Evolutionary conservation across 2,329 filamentous ascomycete species (phyloP).

Genomic region (Pseudocercospora fijiensis): DNA sequence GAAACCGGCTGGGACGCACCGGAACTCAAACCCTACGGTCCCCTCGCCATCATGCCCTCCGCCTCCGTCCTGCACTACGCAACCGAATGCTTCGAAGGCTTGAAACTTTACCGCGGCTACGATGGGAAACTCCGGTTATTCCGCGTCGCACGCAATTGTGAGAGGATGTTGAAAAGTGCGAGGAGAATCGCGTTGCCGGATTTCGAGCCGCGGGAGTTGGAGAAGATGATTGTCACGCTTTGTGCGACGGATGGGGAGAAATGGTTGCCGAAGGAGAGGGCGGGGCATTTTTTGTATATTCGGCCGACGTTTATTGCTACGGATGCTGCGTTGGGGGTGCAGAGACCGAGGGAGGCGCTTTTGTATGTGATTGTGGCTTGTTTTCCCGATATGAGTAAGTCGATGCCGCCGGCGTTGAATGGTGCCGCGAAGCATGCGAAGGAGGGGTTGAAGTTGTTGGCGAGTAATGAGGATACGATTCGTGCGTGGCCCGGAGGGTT

Average conservation of each 20-base stretch:
- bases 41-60: conserved; percentile 74
- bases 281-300: conserved; percentile 70
- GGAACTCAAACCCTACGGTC: conserved; percentile 72
- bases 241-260: conserved; percentile 70
- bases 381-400: conserved; percentile 47
- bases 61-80: conserved; percentile 84
- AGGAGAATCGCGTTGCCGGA: conserved; percentile 70
- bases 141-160: conserved; percentile 71
- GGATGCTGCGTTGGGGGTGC: conserved; percentile 75
- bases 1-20: conserved; percentile 70
- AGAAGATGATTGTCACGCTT: conserved; percentile 71
- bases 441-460: conserved; percentile 66
- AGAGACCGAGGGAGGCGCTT: conserved; percentile 76
- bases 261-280: conserved; percentile 71
- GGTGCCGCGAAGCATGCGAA: conserved; percentile 21
- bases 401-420: conserved; percentile 33
- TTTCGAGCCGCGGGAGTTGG: conserved; percentile 69
- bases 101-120: conserved; percentile 68
- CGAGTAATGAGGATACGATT: conserved; percentile 76
- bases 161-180: conserved; percentile 58
- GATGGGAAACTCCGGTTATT: conserved; percentile 75
- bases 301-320: conserved; percentile 85
- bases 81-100: conserved; percentile 86
- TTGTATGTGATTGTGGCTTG: conserved; percentile 72
- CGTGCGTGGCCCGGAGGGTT: conserved; percentile 93